Evolutionary conservation across 2,329 filamentous ascomycete genomes (phyloP).

Genomic region (Cladosporium phlei): DNA sequence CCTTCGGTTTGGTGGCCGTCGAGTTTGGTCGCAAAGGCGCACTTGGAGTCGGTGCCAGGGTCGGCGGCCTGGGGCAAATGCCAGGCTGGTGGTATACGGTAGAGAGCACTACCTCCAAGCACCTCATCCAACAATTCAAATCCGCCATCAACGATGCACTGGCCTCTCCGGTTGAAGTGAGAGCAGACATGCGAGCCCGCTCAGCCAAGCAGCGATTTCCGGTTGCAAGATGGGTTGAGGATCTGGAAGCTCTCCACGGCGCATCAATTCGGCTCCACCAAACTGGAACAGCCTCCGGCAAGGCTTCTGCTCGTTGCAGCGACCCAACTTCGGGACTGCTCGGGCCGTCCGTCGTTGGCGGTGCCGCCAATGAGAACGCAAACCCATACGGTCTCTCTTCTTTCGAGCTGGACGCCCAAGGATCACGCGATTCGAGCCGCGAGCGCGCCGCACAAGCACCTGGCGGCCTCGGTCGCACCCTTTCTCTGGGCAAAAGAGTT

Average conservation of each 20-base stretch:
- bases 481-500: not conserved
- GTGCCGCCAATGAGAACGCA: not conserved
- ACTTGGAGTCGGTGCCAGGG: conserved; percentile 60
- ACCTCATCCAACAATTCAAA: conserved; percentile 62
- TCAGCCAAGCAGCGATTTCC: conserved; percentile 63
- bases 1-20: conserved; percentile 64
- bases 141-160: conserved; percentile 58
- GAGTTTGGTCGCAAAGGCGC: conserved; percentile 66
- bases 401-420: not conserved
- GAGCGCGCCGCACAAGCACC: not conserved
- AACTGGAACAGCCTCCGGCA: not conserved
- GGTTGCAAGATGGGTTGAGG: conserved; percentile 62
- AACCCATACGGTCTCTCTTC: not conserved
- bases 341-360: not conserved
- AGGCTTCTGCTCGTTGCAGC: not conserved
- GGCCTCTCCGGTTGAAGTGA: conserved; percentile 50
- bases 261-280: conserved; percentile 56
- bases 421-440: not conserved
- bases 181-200: conserved; percentile 60
- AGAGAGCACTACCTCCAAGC: conserved; percentile 59
- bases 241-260: conserved; percentile 57
- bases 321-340: not conserved
- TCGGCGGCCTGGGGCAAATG: conserved; percentile 64
- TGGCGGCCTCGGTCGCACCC: not conserved
- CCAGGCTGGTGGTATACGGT: conserved; percentile 68